Evolutionary conservation across 2,329 filamentous ascomycete genomes (phyloP).

Genomic region (Fonsecaea pugnacius): DNA sequence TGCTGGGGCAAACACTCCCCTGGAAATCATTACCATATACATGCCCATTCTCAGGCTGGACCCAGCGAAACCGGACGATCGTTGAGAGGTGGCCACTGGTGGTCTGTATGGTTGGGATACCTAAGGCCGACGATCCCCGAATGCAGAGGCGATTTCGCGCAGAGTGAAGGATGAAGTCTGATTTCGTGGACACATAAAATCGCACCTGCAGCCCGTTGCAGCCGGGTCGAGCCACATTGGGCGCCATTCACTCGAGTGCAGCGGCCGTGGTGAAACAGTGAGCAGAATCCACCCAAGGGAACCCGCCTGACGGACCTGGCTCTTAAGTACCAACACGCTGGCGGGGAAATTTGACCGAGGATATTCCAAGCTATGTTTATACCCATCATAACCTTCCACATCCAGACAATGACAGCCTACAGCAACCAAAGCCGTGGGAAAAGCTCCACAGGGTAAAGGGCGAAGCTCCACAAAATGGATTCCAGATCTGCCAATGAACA

Average conservation of each 20-base stretch:
- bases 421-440: not conserved
- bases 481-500: constrained; percentile 18
- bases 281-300: not conserved
- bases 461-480: not conserved
- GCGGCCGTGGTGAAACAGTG: not conserved
- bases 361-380: not conserved
- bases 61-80: not conserved
- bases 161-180: not conserved
- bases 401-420: not conserved
- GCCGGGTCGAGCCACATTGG: not conserved
- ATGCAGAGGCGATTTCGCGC: not conserved
- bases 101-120: not conserved
- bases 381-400: not conserved
- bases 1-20: not conserved
- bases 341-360: not conserved
- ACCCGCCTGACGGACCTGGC: not conserved
- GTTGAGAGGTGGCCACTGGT: not conserved
- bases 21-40: not conserved
- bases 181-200: constrained; percentile 5
- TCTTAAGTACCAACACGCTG: not conserved
- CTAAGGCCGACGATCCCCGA: not conserved
- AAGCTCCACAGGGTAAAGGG: constrained; percentile 1
- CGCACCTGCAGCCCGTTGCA: not conserved
- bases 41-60: not conserved
- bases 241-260: not conserved